phyloP scores from a whole-genome alignment of 495 filamentous ascomycete species.

The Penicillium cataractarum region DNA sequence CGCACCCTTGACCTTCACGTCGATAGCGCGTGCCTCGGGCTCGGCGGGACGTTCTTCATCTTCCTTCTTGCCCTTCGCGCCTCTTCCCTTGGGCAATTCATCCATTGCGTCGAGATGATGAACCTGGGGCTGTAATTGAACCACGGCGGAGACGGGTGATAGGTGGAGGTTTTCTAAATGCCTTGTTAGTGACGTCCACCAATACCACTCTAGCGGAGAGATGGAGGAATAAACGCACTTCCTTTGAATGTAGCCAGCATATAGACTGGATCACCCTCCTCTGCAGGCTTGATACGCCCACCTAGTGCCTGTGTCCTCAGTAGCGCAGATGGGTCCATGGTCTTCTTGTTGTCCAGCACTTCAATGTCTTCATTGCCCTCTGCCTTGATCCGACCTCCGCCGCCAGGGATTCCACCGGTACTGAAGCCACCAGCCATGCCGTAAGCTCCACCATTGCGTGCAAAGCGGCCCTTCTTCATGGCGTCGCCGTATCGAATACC shows the following conservation, averaged over 20 bases:
- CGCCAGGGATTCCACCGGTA: slow-evolving; percentile 33
- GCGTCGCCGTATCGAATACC: slow-evolving; percentile 69
- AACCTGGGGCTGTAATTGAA: slow-evolving; percentile 74
- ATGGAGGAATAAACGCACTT: slow-evolving; percentile 44
- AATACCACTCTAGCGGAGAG: not conserved
- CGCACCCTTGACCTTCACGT: slow-evolving; percentile 67
- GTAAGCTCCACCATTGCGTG: slow-evolving; percentile 61
- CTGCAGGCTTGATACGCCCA: slow-evolving; percentile 63
- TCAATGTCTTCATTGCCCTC: slow-evolving; percentile 42
- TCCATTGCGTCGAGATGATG: slow-evolving; percentile 72
- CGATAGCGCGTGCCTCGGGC: slow-evolving; percentile 63
- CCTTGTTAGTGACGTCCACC: slow-evolving; percentile 16
- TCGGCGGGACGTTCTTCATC: slow-evolving; percentile 51
- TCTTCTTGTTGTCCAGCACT: slow-evolving; percentile 42
- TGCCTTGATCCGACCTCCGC: slow-evolving; percentile 41
- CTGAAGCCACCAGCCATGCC: slow-evolving; percentile 64
- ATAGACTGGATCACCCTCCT: slow-evolving; percentile 65
- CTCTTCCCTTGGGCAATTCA: slow-evolving; percentile 47
- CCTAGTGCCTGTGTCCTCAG: slow-evolving; percentile 59
- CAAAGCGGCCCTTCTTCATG: slow-evolving; percentile 55
- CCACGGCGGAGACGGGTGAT: slow-evolving; percentile 67
- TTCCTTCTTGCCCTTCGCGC: slow-evolving; percentile 44
- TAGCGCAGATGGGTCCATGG: slow-evolving; percentile 34
- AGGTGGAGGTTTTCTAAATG: slow-evolving; percentile 65
- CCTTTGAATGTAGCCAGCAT: slow-evolving; percentile 72